Evolutionary conservation across 2,329 filamentous ascomycete genomes (phyloP).

Genomic region (Colletotrichum viniferum): DNA sequence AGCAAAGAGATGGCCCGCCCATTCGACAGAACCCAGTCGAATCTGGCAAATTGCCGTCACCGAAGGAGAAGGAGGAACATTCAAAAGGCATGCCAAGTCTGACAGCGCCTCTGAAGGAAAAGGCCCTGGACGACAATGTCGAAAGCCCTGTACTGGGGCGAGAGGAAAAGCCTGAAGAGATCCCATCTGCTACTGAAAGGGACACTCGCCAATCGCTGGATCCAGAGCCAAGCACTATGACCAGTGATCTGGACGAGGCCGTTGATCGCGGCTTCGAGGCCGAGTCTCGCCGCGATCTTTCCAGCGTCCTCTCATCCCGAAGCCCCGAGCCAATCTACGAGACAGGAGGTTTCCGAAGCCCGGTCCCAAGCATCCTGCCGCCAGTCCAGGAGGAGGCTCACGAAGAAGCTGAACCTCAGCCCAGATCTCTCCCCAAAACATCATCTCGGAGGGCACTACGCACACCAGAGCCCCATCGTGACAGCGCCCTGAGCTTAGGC

Average conservation of each 20-base stretch:
- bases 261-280: slow-evolving; percentile 30
- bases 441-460: slow-evolving; percentile 22
- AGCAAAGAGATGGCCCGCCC: background rate
- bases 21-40: background rate
- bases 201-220: background rate
- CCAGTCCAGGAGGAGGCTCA: slow-evolving; percentile 57
- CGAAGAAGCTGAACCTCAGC: slow-evolving; percentile 46
- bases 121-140: slow-evolving; percentile 30
- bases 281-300: slow-evolving; percentile 27
- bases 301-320: slow-evolving; percentile 14
- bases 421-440: slow-evolving; percentile 9
- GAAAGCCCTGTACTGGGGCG: slow-evolving; percentile 45
- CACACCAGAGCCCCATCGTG: slow-evolving; percentile 46
- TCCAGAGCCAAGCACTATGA: slow-evolving; percentile 1
- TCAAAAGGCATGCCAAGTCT: slow-evolving; percentile 12
- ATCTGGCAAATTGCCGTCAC: background rate
- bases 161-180: slow-evolving; percentile 4
- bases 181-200: background rate
- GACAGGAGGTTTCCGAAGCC: slow-evolving; percentile 42
- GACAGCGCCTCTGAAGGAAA: slow-evolving; percentile 18
- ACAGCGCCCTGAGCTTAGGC: slow-evolving; percentile 53
- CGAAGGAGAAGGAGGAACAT: background rate
- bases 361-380: slow-evolving; percentile 49
- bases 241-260: slow-evolving; percentile 19
- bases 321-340: slow-evolving; percentile 15